Conservation (phyloP, 768 basidiomycete species). For the Russula griseocarnosa region DNA sequence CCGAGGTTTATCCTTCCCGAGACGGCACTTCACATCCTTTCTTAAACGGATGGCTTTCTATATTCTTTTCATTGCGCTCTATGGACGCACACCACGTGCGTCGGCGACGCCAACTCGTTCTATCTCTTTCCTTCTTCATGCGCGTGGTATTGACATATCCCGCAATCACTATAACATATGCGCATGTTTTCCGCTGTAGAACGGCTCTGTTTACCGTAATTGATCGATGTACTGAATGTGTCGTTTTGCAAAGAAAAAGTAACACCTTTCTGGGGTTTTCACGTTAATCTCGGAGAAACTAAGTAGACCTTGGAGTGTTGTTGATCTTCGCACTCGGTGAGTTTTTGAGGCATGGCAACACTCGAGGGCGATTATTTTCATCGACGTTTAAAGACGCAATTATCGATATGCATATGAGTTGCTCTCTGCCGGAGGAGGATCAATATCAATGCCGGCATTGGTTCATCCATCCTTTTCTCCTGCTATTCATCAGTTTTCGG, state of each 20-base stretch:
- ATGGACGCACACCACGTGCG: constrained; percentile 1
- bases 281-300: background rate
- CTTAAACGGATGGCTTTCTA: background rate
- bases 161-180: background rate
- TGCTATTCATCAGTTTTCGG: background rate
- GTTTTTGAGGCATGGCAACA: background rate
- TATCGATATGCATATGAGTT: too few relatives aligned
- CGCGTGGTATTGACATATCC: constrained; percentile 5
- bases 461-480: too few relatives aligned
- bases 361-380: background rate
- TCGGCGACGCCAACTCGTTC: constrained; percentile 12
- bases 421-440: too few relatives aligned
- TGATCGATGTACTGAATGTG: background rate
- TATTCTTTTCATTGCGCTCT: background rate
- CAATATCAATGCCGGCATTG: too few relatives aligned
- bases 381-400: too few relatives aligned
- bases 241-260: background rate
- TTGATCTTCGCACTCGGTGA: background rate
- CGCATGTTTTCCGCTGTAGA: constrained; percentile 1
- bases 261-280: background rate
- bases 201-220: background rate
- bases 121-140: background rate
- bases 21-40: background rate
- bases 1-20: background rate
- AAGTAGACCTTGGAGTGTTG: background rate